Conservation (phyloP, 1,139 yeast genomes). For the Candida sp. region DNA sequence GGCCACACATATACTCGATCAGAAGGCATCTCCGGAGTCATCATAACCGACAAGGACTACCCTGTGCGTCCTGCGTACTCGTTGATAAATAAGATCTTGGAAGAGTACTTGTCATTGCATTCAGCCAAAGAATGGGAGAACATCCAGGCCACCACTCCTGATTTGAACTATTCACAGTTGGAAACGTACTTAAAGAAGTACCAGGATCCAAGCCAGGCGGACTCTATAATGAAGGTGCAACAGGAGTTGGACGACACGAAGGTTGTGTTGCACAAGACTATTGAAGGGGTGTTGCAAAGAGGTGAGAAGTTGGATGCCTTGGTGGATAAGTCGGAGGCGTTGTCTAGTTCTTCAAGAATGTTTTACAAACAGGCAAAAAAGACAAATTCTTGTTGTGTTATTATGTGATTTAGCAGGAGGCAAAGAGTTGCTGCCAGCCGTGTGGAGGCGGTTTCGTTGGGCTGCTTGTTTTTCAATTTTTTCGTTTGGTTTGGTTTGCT, state of each 20-base stretch:
- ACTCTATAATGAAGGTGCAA: slow-evolving; percentile 95
- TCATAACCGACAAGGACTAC: slow-evolving; percentile 93
- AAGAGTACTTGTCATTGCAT: slow-evolving; percentile 86
- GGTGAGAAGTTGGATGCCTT: slow-evolving; percentile 95
- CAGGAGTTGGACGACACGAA: slow-evolving; percentile 98
- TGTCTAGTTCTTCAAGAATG: slow-evolving; percentile 88
- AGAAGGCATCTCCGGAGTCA: slow-evolving; percentile 94
- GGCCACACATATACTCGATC: slow-evolving; percentile 92
- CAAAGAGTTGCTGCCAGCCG: background rate
- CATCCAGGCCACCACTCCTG: slow-evolving; percentile 51
- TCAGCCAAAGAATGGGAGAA: slow-evolving; percentile 75
- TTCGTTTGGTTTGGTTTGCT: background rate
- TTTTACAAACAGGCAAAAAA: slow-evolving; percentile 98
- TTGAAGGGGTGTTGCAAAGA: slow-evolving; percentile 91
- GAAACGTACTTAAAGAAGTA: slow-evolving; percentile 78
- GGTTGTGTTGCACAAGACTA: slow-evolving; percentile 94
- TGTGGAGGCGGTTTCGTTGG: background rate
- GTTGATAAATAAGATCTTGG: slow-evolving; percentile 85
- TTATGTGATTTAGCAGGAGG: slow-evolving; percentile 50
- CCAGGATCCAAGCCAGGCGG: slow-evolving; percentile 98
- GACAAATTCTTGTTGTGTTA: slow-evolving; percentile 94
- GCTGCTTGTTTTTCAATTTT: background rate
- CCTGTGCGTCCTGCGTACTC: slow-evolving; percentile 99
- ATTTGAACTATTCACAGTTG: slow-evolving; percentile 62
- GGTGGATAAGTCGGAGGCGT: slow-evolving; percentile 94